These are phyloP conservation scores for Didymella keratinophila DNA, from an alignment of 2,329 filamentous ascomycete genomes.

Conservation along the genomic window DNA sequence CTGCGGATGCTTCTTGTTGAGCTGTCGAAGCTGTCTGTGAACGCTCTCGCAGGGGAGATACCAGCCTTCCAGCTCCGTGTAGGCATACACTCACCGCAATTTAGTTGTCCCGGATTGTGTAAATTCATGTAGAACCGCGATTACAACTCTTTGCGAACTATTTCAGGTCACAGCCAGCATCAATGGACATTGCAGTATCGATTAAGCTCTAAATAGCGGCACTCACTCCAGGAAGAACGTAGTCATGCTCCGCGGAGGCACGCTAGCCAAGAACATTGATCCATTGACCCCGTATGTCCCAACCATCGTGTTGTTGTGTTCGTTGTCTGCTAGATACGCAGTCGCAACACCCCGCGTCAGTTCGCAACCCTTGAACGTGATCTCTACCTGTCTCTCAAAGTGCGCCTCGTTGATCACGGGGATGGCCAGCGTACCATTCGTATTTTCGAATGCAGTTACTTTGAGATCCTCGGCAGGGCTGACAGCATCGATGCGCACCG, in stretches of 20 bases:
- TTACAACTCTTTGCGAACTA: too few relatives aligned
- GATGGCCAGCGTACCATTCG: neutral
- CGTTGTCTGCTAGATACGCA: constrained; percentile 1
- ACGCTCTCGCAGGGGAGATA: too few relatives aligned
- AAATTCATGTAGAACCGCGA: too few relatives aligned
- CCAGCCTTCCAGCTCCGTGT: too few relatives aligned
- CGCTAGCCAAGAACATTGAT: neutral
- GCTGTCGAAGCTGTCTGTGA: too few relatives aligned
- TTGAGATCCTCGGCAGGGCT: neutral
- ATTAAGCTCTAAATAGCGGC: too few relatives aligned
- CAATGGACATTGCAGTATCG: too few relatives aligned
- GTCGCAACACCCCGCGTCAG: neutral
- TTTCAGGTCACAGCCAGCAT: too few relatives aligned
- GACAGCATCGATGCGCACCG: neutral
- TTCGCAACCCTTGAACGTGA: neutral
- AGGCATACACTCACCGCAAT: too few relatives aligned
- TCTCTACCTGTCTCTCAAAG: neutral
- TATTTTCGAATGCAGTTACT: neutral
- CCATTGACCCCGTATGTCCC: neutral
- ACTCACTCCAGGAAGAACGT: neutral
- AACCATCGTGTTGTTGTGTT: neutral
- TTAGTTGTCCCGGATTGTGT: too few relatives aligned
- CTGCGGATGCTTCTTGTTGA: too few relatives aligned
- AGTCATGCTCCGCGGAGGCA: neutral
- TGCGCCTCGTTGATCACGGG: constrained; percentile 1